phyloP scores from a whole-genome alignment of 2,329 filamentous ascomycete species.

The Pleoardoris graminearum region DNA sequence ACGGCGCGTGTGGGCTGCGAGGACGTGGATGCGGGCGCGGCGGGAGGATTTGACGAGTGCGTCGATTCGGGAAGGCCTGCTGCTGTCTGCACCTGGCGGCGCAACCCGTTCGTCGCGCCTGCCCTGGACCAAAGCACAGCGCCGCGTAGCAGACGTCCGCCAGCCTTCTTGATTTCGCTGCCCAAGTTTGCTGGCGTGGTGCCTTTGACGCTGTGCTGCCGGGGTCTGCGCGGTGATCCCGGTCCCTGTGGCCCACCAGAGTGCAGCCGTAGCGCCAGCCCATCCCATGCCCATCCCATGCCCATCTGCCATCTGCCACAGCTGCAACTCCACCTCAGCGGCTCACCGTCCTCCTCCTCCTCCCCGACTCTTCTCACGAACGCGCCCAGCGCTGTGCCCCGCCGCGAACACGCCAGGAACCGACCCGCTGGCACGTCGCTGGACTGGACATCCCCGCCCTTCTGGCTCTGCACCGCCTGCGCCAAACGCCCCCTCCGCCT shows the following conservation, averaged over 20 bases:
- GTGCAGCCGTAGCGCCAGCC: background rate
- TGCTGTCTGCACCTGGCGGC: background rate
- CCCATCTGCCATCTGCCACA: conserved; percentile 8
- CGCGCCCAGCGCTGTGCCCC: background rate
- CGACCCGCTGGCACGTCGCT: background rate
- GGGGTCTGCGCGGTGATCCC: conserved; percentile 3
- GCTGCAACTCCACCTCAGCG: conserved; percentile 3
- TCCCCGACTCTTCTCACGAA: background rate
- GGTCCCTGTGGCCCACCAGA: background rate
- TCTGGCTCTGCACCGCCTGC: background rate
- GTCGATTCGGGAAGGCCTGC: conserved; percentile 4
- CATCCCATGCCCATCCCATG: no score
- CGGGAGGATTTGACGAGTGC: background rate
- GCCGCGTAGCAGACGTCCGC: background rate
- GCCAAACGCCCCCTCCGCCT: background rate
- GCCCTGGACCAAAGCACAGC: no score
- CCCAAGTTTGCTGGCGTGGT: conserved; percentile 3
- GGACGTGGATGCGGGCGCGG: background rate
- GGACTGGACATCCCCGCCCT: background rate
- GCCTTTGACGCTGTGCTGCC: background rate
- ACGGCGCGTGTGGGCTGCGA: background rate
- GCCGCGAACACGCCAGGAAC: conserved; percentile 1
- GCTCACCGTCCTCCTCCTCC: conserved; percentile 5
- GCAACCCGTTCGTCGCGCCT: no score
- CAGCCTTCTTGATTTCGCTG: no score